Percentiles rank a stretch among this genome's conserved stretches.
Evolutionary conservation across 192 early-diverging fungal species (phyloP).

Genomic region (Podila clonocystis): DNA sequence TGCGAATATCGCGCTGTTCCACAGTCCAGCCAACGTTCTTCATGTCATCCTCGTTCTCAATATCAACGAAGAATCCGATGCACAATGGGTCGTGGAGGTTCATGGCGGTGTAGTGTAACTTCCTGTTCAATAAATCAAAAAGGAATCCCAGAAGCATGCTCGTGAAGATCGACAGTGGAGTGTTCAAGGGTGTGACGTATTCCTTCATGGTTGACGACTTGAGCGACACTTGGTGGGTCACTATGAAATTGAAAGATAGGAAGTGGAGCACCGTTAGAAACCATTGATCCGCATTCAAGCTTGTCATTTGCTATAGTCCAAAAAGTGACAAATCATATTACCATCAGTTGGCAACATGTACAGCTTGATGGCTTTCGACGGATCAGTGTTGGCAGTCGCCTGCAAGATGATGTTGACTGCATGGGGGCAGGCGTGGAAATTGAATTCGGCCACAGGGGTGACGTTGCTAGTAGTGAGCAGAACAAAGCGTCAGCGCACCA

Average conservation of each 20-base stretch:
- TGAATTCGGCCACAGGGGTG: conserved; percentile 60
- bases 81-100: conserved; percentile 54
- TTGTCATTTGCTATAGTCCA: conserved; percentile 4
- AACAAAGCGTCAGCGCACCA: not conserved
- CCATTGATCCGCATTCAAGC: conserved; percentile 10
- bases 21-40: conserved; percentile 39
- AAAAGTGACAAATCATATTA: conserved; percentile 6
- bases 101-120: conserved; percentile 11
- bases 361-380: conserved; percentile 28
- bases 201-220: conserved; percentile 12
- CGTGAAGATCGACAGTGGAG: conserved; percentile 38
- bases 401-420: conserved; percentile 50
- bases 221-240: conserved; percentile 28
- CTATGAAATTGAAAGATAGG: conserved; percentile 10
- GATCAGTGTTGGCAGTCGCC: conserved; percentile 41
- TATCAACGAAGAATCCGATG: conserved; percentile 50
- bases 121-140: conserved; percentile 19
- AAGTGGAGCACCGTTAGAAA: not conserved
- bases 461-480: conserved; percentile 34
- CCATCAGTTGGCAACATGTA: conserved; percentile 61
- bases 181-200: conserved; percentile 27
- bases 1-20: conserved; percentile 53
- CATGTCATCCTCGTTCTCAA: conserved; percentile 35
- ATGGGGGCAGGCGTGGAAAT: conserved; percentile 57
- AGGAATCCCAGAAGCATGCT: conserved; percentile 15